phyloP scores from a whole-genome alignment of 208 protist genomes.

The Leptomonas pyrrhocoris region DNA sequence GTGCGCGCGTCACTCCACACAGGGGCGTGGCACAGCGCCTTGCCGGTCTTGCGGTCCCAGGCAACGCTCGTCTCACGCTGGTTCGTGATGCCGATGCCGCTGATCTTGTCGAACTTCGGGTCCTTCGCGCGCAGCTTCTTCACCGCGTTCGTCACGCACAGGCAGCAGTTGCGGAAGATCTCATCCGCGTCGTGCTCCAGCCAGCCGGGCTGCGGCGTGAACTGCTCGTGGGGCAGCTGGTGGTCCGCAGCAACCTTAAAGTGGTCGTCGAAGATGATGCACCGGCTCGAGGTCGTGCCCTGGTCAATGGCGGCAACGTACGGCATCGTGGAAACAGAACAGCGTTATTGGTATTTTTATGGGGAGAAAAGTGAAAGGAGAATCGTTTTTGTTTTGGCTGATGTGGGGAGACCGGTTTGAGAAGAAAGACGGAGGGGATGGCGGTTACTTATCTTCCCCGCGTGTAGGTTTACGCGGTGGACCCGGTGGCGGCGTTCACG shows the following conservation, averaged over 20 bases:
- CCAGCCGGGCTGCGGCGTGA: conserved; percentile 92
- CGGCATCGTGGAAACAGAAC: conserved; percentile 34
- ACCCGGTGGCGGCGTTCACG: no score
- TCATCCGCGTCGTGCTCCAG: conserved; percentile 95
- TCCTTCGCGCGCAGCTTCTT: conserved; percentile 46
- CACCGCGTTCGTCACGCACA: conserved; percentile 74
- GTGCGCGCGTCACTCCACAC: conserved; percentile 92
- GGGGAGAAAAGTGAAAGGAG: no score
- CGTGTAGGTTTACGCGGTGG: no score
- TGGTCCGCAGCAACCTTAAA: conserved; percentile 57
- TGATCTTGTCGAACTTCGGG: conserved; percentile 47
- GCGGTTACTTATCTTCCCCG: no score
- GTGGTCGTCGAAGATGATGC: conserved; percentile 92
- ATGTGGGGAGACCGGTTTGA: no score
- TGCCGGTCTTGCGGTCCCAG: conserved; percentile 96
- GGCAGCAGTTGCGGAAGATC: conserved; percentile 83
- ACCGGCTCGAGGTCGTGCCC: conserved; percentile 94
- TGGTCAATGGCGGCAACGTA: conserved; percentile 93
- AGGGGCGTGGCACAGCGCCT: conserved; percentile 96
- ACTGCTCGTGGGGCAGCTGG: conserved; percentile 85
- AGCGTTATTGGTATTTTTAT: no score
- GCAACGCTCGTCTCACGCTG: conserved; percentile 98
- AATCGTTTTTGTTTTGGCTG: no score
- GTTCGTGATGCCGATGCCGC: conserved; percentile 97
- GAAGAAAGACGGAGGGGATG: no score